phyloP scores from a whole-genome alignment of 2,329 filamentous ascomycete species.

The Diaporthe sp. region DNA sequence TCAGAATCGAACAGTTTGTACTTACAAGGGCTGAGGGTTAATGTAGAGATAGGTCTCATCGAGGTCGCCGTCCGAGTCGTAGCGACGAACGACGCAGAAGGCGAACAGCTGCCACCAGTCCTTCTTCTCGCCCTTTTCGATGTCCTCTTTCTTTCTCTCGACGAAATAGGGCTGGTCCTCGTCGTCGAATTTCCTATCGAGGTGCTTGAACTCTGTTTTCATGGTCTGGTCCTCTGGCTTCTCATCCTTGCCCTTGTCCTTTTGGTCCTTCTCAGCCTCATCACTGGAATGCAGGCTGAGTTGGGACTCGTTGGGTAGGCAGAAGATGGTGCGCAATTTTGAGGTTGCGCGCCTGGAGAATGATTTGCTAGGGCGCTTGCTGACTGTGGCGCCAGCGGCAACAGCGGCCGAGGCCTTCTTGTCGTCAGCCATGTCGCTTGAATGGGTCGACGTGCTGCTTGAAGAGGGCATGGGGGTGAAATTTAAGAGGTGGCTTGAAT shows the following conservation, averaged over 20 bases:
- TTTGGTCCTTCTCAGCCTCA: conserved; percentile 33
- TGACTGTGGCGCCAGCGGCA: background rate
- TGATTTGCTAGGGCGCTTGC: conserved; percentile 3
- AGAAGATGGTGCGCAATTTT: conserved; percentile 26
- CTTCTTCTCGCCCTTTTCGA: conserved; percentile 46
- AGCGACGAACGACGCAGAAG: conserved; percentile 45
- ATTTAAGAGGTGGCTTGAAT: background rate
- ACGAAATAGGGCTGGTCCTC: conserved; percentile 47
- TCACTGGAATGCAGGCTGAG: conserved; percentile 11
- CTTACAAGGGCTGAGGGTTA: conserved; percentile 36
- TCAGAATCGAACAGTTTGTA: background rate
- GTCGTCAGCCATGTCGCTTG: conserved; percentile 34
- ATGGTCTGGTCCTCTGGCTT: conserved; percentile 47
- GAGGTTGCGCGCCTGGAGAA: conserved; percentile 35
- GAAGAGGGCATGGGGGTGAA: conserved; percentile 27
- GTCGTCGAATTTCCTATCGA: conserved; percentile 50
- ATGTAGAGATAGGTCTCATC: conserved; percentile 37
- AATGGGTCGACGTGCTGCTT: conserved; percentile 32
- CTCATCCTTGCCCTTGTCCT: conserved; percentile 43
- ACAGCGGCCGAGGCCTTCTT: conserved; percentile 6
- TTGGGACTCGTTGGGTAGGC: conserved; percentile 10
- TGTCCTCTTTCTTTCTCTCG: conserved; percentile 49
- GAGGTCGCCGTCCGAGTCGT: conserved; percentile 39
- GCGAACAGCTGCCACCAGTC: conserved; percentile 50
- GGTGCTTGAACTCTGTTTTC: conserved; percentile 50